phyloP scores from a whole-genome alignment of 345 rosid species.

The Hibiscus syriacus region DNA sequence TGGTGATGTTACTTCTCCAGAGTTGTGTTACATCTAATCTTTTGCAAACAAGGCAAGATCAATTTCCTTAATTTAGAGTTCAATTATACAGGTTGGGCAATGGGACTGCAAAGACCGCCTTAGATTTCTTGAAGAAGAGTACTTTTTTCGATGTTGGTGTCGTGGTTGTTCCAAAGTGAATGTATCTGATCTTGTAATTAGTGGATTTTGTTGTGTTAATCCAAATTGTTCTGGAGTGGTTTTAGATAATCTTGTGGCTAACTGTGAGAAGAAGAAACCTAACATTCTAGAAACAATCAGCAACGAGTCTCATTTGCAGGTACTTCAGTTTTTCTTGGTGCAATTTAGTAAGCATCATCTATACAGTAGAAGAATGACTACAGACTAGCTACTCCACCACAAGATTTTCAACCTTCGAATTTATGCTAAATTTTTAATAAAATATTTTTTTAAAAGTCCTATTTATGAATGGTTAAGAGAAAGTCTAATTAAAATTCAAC shows the following conservation, averaged over 20 bases:
- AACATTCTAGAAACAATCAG: constrained; percentile 18
- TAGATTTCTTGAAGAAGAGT: constrained; percentile 61
- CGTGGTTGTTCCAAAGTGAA: constrained; percentile 57
- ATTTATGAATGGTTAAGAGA: not conserved
- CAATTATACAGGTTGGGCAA: constrained; percentile 59
- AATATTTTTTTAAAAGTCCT: not conserved
- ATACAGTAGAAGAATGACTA: not conserved
- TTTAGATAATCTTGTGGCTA: constrained; percentile 30
- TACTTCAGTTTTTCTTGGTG: constrained; percentile 17
- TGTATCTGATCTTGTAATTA: constrained; percentile 57
- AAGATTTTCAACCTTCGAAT: not conserved
- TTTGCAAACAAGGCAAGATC: not conserved
- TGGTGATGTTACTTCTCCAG: constrained; percentile 2
- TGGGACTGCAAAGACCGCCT: constrained; percentile 62
- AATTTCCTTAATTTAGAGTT: not conserved
- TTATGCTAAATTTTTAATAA: not conserved
- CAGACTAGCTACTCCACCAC: not conserved
- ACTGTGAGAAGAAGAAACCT: constrained; percentile 34
- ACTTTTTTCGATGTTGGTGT: constrained; percentile 65
- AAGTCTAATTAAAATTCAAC: not conserved
- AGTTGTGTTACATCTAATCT: not conserved
- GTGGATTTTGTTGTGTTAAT: constrained; percentile 54
- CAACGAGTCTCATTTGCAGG: constrained; percentile 33
- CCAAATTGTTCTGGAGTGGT: constrained; percentile 59
- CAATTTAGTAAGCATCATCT: constrained; percentile 5